Conservation (phyloP, 148 eudicot genomes). For the Suaeda aralocaspica region DNA sequence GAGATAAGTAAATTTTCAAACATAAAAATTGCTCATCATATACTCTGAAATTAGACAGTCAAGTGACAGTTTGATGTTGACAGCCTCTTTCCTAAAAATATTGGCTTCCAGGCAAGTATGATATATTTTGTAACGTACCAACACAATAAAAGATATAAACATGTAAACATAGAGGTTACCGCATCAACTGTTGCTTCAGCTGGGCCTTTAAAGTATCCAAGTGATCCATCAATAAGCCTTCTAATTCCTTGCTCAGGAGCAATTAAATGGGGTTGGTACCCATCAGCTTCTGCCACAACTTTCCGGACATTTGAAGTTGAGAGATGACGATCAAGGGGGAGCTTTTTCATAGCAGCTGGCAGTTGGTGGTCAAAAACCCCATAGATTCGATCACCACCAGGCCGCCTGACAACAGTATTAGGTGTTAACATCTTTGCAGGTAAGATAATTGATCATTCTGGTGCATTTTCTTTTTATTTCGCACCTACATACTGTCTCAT, state of each 20-base stretch:
- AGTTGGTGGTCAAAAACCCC: constrained; percentile 97
- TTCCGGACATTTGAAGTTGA: constrained; percentile 83
- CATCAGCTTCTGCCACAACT: constrained; percentile 98
- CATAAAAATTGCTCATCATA: background rate
- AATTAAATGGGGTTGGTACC: constrained; percentile 96
- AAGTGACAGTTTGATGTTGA: background rate
- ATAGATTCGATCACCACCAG: constrained; percentile 94
- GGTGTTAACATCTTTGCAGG: background rate
- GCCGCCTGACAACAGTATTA: constrained; percentile 59
- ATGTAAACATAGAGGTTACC: constrained; percentile 37
- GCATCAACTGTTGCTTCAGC: constrained; percentile 99
- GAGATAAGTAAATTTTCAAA: background rate
- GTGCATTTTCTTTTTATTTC: background rate
- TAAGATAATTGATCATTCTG: constrained; percentile 1
- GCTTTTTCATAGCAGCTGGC: constrained; percentile 96
- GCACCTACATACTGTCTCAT: background rate
- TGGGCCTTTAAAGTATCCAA: constrained; percentile 96
- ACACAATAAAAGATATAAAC: background rate
- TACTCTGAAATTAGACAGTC: background rate
- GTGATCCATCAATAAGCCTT: constrained; percentile 97
- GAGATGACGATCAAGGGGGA: constrained; percentile 97
- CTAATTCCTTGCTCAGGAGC: constrained; percentile 99
- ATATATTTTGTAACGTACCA: background rate
- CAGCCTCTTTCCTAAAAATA: background rate
- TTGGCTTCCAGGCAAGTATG: background rate